A percentile compares a stretch with the other conserved stretches of the same genome.
Conservation (phyloP, 192 early-diverging fungal genomes). For the Mortierella antarctica region DNA sequence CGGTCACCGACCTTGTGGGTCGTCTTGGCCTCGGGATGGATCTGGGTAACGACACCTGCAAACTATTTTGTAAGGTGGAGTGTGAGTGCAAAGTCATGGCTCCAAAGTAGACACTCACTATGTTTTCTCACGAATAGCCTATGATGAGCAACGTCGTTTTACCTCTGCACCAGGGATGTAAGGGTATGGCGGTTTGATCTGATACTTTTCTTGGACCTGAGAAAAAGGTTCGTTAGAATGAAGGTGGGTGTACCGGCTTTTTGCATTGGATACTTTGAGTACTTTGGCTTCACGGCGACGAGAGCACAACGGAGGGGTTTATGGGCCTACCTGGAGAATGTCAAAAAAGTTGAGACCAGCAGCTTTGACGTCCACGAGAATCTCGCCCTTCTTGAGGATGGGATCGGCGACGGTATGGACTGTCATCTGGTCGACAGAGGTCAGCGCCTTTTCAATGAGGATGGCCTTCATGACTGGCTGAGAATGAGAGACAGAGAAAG, state of each 20-base stretch:
- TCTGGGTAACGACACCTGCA: slow-evolving; percentile 67
- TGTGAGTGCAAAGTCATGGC: background rate
- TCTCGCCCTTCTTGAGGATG: slow-evolving; percentile 62
- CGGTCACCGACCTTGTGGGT: slow-evolving; percentile 73
- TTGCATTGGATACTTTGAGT: background rate
- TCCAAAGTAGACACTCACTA: too few species aligned
- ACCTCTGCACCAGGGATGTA: slow-evolving; percentile 77
- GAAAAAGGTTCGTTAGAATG: background rate
- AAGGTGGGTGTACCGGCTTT: background rate
- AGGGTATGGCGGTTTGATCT: slow-evolving; percentile 76
- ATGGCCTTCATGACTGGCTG: slow-evolving; percentile 49
- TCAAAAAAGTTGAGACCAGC: slow-evolving; percentile 82
- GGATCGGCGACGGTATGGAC: slow-evolving; percentile 70
- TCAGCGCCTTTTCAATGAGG: slow-evolving; percentile 68
- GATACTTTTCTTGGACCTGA: slow-evolving; percentile 79
- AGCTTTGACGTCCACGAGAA: slow-evolving; percentile 76
- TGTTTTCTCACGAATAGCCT: too few species aligned
- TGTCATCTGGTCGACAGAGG: slow-evolving; percentile 62
- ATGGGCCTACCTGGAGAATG: slow-evolving; percentile 66
- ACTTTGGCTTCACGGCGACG: background rate
- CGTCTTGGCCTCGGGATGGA: slow-evolving; percentile 48
- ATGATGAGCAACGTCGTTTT: background rate
- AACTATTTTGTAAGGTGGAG: slow-evolving; percentile 43
- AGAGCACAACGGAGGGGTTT: background rate
- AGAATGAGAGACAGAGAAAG: background rate